Evolutionary conservation across 257 asterid species (phyloP).

Genomic region (Echium plantagineum): DNA sequence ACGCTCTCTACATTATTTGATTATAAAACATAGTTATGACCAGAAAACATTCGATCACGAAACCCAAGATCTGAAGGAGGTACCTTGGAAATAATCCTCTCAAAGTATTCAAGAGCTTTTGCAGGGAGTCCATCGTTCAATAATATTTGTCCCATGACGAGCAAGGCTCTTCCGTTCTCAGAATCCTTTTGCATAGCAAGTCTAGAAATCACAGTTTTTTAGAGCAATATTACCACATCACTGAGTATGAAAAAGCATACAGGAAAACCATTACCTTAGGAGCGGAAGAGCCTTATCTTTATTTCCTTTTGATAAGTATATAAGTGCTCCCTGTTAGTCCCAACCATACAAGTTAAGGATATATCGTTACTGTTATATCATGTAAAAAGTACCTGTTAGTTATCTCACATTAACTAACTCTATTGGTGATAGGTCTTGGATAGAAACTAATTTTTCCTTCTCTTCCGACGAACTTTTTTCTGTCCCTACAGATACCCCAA

Average conservation of each 20-base stretch:
- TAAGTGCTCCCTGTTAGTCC: conserved; percentile 49
- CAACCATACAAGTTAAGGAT: conserved; percentile 7
- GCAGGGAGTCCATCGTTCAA: conserved; percentile 34
- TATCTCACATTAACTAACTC: conserved; percentile 65
- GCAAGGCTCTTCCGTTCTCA: conserved; percentile 56
- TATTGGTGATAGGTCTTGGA: conserved; percentile 43
- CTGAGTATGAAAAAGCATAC: conserved; percentile 10
- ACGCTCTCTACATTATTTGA: conserved; percentile 1
- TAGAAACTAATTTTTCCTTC: conserved; percentile 34
- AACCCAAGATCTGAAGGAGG: conserved; percentile 4
- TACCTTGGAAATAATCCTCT: conserved; percentile 65
- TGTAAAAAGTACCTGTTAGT: background rate
- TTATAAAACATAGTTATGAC: background rate
- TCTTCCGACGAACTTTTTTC: conserved; percentile 26
- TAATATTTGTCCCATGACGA: conserved; percentile 63
- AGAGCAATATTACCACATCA: conserved; percentile 17
- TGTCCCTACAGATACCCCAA: conserved; percentile 17
- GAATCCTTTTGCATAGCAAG: conserved; percentile 86
- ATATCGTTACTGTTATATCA: background rate
- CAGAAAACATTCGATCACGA: background rate
- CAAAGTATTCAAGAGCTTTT: conserved; percentile 63
- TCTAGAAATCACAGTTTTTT: conserved; percentile 42
- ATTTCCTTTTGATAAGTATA: conserved; percentile 35
- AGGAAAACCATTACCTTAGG: conserved; percentile 38
- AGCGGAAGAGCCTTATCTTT: conserved; percentile 43